Percentiles rank a stretch among this genome's conserved stretches.
These are phyloP conservation scores for Coemansia sp. DNA, from an alignment of 192 early-diverging fungal species.

Conservation along the genomic window DNA sequence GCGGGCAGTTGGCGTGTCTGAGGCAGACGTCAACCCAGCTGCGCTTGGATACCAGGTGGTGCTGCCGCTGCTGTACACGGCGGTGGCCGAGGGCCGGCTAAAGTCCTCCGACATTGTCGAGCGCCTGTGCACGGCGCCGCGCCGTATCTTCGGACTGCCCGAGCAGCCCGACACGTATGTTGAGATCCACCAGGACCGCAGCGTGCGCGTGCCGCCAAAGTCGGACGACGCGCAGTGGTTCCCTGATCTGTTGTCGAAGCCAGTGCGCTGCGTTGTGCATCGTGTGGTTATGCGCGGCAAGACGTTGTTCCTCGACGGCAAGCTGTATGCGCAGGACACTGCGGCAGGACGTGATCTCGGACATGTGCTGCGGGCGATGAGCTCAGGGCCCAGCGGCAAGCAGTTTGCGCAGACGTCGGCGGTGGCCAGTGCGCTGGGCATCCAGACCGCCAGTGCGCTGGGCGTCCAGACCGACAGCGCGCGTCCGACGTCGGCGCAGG, in stretches of 20 bases:
- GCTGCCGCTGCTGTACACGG: slow-evolving; percentile 74
- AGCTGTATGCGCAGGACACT: slow-evolving; percentile 44
- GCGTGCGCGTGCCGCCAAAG: slow-evolving; percentile 46
- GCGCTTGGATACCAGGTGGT: slow-evolving; percentile 42
- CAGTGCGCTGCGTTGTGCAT: slow-evolving; percentile 71
- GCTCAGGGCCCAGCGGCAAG: slow-evolving; percentile 47
- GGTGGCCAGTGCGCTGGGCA: slow-evolving; percentile 14
- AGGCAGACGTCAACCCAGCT: slow-evolving; percentile 17
- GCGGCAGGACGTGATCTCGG: slow-evolving; percentile 55
- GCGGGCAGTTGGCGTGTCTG: slow-evolving; percentile 6
- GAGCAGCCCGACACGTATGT: slow-evolving; percentile 91
- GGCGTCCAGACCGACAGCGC: slow-evolving; percentile 10
- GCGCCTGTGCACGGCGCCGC: slow-evolving; percentile 81
- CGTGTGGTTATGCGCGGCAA: slow-evolving; percentile 87
- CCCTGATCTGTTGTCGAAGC: slow-evolving; percentile 56
- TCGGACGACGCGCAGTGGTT: slow-evolving; percentile 45
- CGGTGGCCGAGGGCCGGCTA: slow-evolving; percentile 75
- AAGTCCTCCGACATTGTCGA: slow-evolving; percentile 73
- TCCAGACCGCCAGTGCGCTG: slow-evolving; percentile 9
- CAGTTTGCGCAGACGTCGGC: slow-evolving; percentile 25
- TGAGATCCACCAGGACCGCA: slow-evolving; percentile 88
- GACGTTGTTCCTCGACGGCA: slow-evolving; percentile 86
- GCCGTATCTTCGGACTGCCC: slow-evolving; percentile 88
- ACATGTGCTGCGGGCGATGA: slow-evolving; percentile 40
- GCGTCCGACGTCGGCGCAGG: slow-evolving; percentile 9